Percentiles rank a stretch among this genome's conserved stretches.
Conservation (phyloP, 176 grass and related monocot species). For the Carex pumila region DNA sequence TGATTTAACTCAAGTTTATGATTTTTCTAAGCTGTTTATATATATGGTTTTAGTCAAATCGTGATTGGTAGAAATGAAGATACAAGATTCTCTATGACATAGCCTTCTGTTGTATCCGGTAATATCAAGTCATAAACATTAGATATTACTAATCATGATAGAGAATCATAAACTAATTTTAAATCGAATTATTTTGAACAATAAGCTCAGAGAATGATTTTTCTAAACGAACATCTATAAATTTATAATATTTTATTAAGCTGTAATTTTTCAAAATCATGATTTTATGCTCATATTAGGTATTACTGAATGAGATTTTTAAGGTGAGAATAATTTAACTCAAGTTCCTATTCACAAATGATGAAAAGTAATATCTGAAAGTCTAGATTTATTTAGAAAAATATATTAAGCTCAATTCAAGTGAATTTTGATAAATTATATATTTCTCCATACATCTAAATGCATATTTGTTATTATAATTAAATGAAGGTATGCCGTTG, state of each 20-base stretch:
- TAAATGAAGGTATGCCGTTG: too few relatives aligned
- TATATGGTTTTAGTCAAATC: neutral
- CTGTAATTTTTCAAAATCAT: neutral
- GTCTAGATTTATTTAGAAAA: neutral
- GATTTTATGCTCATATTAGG: neutral
- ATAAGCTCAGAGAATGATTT: too few relatives aligned
- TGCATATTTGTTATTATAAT: too few relatives aligned
- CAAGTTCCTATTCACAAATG: neutral
- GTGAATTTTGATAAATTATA: neutral
- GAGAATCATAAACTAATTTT: too few relatives aligned
- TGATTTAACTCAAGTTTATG: too few relatives aligned
- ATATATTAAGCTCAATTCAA: neutral
- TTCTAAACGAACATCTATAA: neutral
- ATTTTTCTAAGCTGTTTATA: too few relatives aligned
- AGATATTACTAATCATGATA: too few relatives aligned
- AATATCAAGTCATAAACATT: neutral
- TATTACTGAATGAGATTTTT: too few relatives aligned
- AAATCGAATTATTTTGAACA: too few relatives aligned
- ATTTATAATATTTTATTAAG: neutral
- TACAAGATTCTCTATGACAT: neutral
- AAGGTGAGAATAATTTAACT: neutral
- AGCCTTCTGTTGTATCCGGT: neutral
- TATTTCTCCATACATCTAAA: too few relatives aligned
- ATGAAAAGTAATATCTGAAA: neutral
- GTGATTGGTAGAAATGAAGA: neutral